Base-by-base conservation (phyloP, 768 basidiomycete species). In the Lanmaoa pseudosensibilis region DNA sequence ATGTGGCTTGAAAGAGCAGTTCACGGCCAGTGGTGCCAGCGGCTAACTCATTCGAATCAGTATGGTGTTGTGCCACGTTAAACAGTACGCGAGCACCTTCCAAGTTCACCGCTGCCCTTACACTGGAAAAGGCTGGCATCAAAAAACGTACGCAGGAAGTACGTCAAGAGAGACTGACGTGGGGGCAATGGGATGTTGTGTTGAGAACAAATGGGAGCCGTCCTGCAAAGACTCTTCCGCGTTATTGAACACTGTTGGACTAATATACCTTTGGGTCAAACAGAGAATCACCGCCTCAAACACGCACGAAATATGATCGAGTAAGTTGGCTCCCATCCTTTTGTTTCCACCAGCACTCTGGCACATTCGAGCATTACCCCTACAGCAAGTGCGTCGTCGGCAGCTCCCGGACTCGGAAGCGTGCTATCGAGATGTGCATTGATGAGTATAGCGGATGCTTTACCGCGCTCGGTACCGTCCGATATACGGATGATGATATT, bases 141-240 rank as follows among this genome's bases (percentile, higher is more conserved):
- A 36, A 45, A 41, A 46, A 59, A 51, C n/a, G 55, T 12, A 38
- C 32, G n/a, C 46, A 39, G 2, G 15, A 50, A 7, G 37, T 5
- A 36, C 27, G 15, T 16, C 25, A 43, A 43, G 32, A 47, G 18
- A 25, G 34, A 76, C 87, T 64, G 53, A 90, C 90, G 86, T 90
- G 11, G 79, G 69, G 30, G 83, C 86, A 56, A 78, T 78, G 16
- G 83, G 84, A 68, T 97, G 93, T 65, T 96, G 93, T 1, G 94
- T 97, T 7, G 94, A 87, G 71, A 88, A 98, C 5, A 97, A 77
- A 73, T 98, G 95, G 0, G 92, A 94, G 0, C 89, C 94, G 66
- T 98, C 96, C 71, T 98, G 96, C 32, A 98, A 75, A 1, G 89
- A 92, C 69, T 98, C 95, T 72, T 98, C 95, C 12, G 89, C 96